Evolutionary conservation across 2,329 filamentous ascomycete genomes (phyloP), one percentile per base, ranked within the genome.

Genomic region (Dactylellina drechsleri): DNA sequence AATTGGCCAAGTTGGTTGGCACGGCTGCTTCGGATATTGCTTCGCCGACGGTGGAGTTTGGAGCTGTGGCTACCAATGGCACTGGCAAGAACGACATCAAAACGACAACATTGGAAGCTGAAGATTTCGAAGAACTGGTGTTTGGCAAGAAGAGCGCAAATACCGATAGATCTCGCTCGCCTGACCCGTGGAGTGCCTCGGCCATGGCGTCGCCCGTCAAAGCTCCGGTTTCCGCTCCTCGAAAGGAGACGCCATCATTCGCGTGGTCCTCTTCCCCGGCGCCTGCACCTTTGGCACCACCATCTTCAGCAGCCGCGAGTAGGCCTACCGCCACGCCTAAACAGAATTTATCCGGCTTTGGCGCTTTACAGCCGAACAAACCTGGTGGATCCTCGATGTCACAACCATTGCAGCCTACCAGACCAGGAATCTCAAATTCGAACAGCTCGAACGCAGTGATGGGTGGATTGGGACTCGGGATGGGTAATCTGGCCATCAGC

Each of bases 91-190:
- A 31, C 15, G 59, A 60, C 1, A 40, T 23, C 5, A 4, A 6
- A 4, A 23, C 31, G 6, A 23, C 60, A 1, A 57, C 36, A 77
- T 84, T 84, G n/a, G 85, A 84, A 12, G 86, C 91, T 57, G 87
- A 91, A 71, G 92, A 96, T 80, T 99, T 98, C 80, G 93, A 97
- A 81, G 88, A 88, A 1, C 87, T 99, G 1, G 93, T 99, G 60
- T 92, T 96, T 79, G 94, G 94, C 7, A 88, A 87, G 66, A 83
- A 85, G 54, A 82, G 82, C 18, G 77, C 52, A 3, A 71, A 58
- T 5, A 77, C 61, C 13, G 50, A 70, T 20, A 23, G 65, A 47
- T n/a, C 80, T 78, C 65, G 78, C 76, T 58, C 80, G 79, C 26
- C 80, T 81, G 62, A 79, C 81, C 78, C 76, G 79, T 79, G 74